Evolutionary conservation across 768 basidiomycete species (phyloP).

Genomic region (Suillus weaverae): DNA sequence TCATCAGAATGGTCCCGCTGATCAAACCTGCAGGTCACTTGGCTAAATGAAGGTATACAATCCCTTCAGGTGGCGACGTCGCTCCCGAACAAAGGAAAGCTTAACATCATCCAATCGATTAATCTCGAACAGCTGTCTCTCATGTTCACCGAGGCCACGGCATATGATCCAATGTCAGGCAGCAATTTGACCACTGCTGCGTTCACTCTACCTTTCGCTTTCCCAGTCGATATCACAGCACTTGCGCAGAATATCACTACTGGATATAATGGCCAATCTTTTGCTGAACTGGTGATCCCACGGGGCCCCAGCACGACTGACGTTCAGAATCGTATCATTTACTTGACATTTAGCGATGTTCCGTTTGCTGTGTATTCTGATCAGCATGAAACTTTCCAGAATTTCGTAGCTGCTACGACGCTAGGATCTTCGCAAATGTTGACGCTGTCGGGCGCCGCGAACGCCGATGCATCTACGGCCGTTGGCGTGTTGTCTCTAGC

Average conservation of each 20-base stretch:
- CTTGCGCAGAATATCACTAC: slow-evolving; percentile 60
- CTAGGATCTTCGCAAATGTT: slow-evolving; percentile 45
- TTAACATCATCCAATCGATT: slow-evolving; percentile 66
- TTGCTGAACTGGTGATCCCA: slow-evolving; percentile 63
- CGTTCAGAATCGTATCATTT: slow-evolving; percentile 59
- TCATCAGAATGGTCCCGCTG: slow-evolving; percentile 5
- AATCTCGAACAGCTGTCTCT: slow-evolving; percentile 57
- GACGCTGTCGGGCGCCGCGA: slow-evolving; percentile 52
- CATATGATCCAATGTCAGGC: slow-evolving; percentile 58
- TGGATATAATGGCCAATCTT: slow-evolving; percentile 49
- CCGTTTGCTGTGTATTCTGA: slow-evolving; percentile 57
- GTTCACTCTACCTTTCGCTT: slow-evolving; percentile 68
- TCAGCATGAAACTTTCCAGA: slow-evolving; percentile 52
- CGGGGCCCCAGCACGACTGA: slow-evolving; percentile 59
- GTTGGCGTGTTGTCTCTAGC: slow-evolving; percentile 60
- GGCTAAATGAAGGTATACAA: slow-evolving; percentile 74
- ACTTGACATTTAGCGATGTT: slow-evolving; percentile 56
- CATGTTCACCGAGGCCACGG: slow-evolving; percentile 55
- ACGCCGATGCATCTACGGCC: slow-evolving; percentile 61
- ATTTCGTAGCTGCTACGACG: slow-evolving; percentile 64
- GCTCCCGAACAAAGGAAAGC: slow-evolving; percentile 61
- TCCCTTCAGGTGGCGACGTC: slow-evolving; percentile 55
- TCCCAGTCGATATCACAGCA: slow-evolving; percentile 66
- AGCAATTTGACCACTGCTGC: slow-evolving; percentile 60
- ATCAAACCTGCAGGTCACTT: slow-evolving; percentile 49